Evolutionary conservation across 2,329 filamentous ascomycete species (phyloP).

Genomic region (Chalaropsis ovoidea): DNA sequence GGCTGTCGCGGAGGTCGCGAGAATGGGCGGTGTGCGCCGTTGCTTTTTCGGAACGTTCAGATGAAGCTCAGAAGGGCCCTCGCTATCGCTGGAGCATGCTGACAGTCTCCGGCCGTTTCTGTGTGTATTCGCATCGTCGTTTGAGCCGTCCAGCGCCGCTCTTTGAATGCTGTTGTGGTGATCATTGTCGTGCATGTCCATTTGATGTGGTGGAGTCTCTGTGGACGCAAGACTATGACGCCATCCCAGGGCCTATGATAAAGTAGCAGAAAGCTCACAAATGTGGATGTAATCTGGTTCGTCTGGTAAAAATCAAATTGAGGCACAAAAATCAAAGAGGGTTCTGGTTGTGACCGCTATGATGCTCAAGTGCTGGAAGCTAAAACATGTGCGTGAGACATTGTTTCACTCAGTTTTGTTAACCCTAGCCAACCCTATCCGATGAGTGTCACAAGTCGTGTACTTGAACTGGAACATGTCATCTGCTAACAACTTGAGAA

Average conservation of each 20-base stretch:
- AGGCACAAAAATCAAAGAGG: neutral
- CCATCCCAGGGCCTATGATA: neutral
- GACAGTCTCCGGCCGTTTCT: constrained; percentile 1
- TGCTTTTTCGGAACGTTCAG: neutral
- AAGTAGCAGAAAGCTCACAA: neutral
- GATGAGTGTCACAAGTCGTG: too few relatives aligned
- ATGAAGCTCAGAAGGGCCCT: neutral
- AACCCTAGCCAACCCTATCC: too few relatives aligned
- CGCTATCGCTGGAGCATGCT: neutral
- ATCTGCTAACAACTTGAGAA: too few relatives aligned
- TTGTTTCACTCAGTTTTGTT: neutral
- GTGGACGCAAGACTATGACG: neutral
- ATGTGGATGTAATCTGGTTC: neutral
- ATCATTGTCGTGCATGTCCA: constrained; percentile 5
- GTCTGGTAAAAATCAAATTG: neutral
- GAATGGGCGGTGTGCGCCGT: neutral
- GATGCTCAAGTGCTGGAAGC: neutral
- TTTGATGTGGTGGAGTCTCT: constrained; percentile 2
- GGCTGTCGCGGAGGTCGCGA: too few relatives aligned
- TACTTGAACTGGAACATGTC: too few relatives aligned
- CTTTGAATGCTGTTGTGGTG: constrained; percentile 5
- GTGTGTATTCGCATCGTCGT: constrained; percentile 2
- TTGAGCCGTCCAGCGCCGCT: constrained; percentile 16
- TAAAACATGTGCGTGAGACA: constrained; percentile 9
- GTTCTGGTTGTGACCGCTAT: neutral